Conservation (phyloP, 2,329 filamentous ascomycete species). For the Aspergillus neoniger region DNA sequence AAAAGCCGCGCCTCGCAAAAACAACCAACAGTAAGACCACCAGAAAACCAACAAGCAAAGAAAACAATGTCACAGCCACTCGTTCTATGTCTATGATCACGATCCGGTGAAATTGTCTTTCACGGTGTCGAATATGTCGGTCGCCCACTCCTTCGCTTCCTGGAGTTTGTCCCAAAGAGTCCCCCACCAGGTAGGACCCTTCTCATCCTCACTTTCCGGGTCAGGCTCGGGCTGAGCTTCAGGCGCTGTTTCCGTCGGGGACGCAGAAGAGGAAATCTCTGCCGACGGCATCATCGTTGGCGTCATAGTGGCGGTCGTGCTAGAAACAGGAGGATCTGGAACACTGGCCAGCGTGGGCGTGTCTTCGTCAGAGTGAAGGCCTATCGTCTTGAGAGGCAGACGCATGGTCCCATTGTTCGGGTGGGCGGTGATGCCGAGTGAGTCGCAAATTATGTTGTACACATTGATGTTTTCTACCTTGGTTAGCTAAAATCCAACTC, state of each 20-base stretch:
- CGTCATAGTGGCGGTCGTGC: neutral
- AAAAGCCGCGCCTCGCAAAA: neutral
- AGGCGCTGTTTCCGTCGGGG: neutral
- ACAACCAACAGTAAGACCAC: slow-evolving; percentile 1
- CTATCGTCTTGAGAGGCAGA: slow-evolving; percentile 48
- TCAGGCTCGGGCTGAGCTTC: slow-evolving; percentile 10
- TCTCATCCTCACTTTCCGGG: slow-evolving; percentile 23
- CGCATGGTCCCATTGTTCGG: slow-evolving; percentile 85
- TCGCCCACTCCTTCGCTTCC: slow-evolving; percentile 39
- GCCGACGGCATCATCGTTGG: slow-evolving; percentile 1
- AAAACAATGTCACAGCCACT: neutral
- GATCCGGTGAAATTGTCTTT: slow-evolving; percentile 28
- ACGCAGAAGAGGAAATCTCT: neutral
- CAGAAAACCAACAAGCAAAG: neutral
- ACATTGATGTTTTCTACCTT: slow-evolving; percentile 83
- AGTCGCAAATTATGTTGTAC: slow-evolving; percentile 93
- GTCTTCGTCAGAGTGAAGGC: slow-evolving; percentile 47
- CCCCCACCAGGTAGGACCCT: slow-evolving; percentile 34
- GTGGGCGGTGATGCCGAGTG: slow-evolving; percentile 69
- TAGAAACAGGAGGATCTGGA: slow-evolving; percentile 35
- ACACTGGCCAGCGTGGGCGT: slow-evolving; percentile 34
- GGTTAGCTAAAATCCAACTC: slow-evolving; percentile 6
- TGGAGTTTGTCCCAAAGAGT: slow-evolving; percentile 38
- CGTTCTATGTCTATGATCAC: slow-evolving; percentile 3
- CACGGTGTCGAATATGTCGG: slow-evolving; percentile 32